Conservation (phyloP, 371 early-diverging fungal genomes). For the Mortierella sp. region DNA sequence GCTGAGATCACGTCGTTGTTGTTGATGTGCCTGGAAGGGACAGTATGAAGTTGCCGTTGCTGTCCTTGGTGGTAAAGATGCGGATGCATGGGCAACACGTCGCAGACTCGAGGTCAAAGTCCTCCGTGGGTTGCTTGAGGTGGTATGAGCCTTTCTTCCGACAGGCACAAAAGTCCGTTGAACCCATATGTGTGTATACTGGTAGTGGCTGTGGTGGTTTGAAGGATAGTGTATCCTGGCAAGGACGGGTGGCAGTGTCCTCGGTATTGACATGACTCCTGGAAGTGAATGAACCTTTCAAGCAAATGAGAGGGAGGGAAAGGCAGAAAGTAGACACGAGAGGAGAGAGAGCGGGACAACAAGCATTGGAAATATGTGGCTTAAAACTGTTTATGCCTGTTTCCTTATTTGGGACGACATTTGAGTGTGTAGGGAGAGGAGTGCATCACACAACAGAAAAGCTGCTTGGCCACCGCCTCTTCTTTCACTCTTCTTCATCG, state of each 20-base stretch:
- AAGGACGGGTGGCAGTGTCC: constrained; percentile 24
- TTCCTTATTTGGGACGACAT: constrained; percentile 13
- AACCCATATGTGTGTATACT: constrained; percentile 1
- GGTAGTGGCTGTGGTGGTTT: not conserved
- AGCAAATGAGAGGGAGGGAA: not conserved
- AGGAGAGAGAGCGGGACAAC: not conserved
- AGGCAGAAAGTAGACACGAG: not conserved
- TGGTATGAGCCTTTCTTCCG: not conserved
- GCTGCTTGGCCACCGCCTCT: constrained; percentile 1
- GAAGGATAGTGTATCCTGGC: constrained; percentile 27
- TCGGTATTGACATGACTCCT: constrained; percentile 30
- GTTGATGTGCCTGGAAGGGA: constrained; percentile 27
- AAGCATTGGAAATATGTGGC: constrained; percentile 13
- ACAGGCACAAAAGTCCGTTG: constrained; percentile 15
- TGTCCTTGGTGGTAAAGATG: not conserved
- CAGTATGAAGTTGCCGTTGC: constrained; percentile 1
- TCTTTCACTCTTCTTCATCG: not conserved
- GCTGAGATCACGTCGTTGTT: constrained; percentile 44
- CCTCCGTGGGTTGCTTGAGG: not conserved
- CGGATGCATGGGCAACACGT: constrained; percentile 6
- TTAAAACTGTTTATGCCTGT: constrained; percentile 23
- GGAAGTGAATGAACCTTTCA: not conserved
- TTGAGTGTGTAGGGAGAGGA: not conserved
- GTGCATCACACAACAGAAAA: not conserved
- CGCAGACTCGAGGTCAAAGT: constrained; percentile 37